Conservation (phyloP, 2,329 filamentous ascomycete genomes). For the Lachnellula hyalina region DNA sequence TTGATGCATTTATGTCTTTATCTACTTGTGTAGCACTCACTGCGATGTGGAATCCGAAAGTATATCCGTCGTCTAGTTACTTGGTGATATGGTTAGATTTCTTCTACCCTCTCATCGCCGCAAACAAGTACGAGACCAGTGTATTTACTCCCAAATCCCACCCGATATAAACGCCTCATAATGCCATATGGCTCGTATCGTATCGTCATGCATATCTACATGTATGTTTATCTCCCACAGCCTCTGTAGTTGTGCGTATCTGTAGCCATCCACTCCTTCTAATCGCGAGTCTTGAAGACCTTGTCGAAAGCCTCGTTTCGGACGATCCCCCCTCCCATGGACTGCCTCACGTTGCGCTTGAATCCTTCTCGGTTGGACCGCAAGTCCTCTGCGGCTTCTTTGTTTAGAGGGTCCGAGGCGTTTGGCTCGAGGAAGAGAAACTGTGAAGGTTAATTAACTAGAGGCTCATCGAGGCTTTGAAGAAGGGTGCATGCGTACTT, state of each 20-base stretch:
- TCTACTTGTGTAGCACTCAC: not conserved
- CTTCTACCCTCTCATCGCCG: constrained; percentile 5
- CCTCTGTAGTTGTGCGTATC: not conserved
- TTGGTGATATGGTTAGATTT: not conserved
- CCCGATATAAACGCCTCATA: constrained; percentile 23
- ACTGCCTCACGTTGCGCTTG: constrained; percentile 79
- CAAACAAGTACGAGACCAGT: constrained; percentile 17
- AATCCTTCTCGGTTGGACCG: constrained; percentile 81
- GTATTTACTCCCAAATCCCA: constrained; percentile 19
- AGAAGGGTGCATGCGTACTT: constrained; percentile 47
- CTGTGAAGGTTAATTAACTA: constrained; percentile 39
- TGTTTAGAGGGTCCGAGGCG: constrained; percentile 94
- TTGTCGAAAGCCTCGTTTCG: constrained; percentile 70
- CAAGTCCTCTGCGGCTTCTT: constrained; percentile 92
- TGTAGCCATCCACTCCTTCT: constrained; percentile 6
- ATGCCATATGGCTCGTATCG: constrained; percentile 23
- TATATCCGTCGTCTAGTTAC: not conserved
- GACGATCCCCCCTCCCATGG: constrained; percentile 77
- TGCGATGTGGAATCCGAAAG: not conserved
- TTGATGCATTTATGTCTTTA: no score
- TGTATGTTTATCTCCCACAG: constrained; percentile 8
- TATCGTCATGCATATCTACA: constrained; percentile 18
- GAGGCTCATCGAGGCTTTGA: not conserved
- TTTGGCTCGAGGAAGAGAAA: constrained; percentile 98
- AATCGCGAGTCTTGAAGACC: constrained; percentile 52